Evolutionary conservation across 2,329 filamentous ascomycete genomes (phyloP), one percentile per base, ranked within the genome.

Genomic region (Phialophora verrucosa): DNA sequence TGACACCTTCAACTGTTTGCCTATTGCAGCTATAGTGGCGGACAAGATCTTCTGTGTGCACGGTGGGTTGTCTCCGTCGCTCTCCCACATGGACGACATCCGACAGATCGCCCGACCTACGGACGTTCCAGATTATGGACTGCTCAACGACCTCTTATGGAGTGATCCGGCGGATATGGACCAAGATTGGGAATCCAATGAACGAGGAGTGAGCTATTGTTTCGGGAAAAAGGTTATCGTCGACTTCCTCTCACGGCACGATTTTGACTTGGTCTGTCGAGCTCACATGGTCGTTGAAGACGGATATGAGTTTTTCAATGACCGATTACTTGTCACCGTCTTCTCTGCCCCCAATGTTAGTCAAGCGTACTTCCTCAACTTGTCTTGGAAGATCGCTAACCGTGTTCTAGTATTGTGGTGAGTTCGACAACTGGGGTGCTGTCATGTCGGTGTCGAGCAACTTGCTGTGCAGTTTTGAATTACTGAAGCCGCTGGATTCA

Each of bases 241-340:
- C 78, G 93, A 98, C 74, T 99, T 99, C 77, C 82, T 99, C 70
- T 90, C 93, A 66, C 88, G 91, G 63, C 95, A 99, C 77, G 95
- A 99, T 79, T 98, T 99, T 77, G 95, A 99, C 78, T 83, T 99
- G 59, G 94, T 99, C 60, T 99, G 95, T 77, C 90, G 95, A 72
- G 95, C 95, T 57, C 95, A 99, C 81, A 98, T 98, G 95, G 95
- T 99, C 60, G 95, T 99, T 25, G 95, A 99, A 78, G 95, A 99
- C 76, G 95, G 95, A 11, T 99, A 99, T 79, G 95, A 99, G 75
- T 99, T 99, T 79, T 99, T 98, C 79, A 96, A 91, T 69, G 95
- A 99, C 77, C 87, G 95, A 65, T 91, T 97, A 54, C 80, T 99
- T 66, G 95, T 99, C 54, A 99, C 95, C 1, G 94, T 99, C 1